These are phyloP conservation scores for Fusarium sp. DNA, from an alignment of 2,329 filamentous ascomycete genomes.

Conservation along the genomic window DNA sequence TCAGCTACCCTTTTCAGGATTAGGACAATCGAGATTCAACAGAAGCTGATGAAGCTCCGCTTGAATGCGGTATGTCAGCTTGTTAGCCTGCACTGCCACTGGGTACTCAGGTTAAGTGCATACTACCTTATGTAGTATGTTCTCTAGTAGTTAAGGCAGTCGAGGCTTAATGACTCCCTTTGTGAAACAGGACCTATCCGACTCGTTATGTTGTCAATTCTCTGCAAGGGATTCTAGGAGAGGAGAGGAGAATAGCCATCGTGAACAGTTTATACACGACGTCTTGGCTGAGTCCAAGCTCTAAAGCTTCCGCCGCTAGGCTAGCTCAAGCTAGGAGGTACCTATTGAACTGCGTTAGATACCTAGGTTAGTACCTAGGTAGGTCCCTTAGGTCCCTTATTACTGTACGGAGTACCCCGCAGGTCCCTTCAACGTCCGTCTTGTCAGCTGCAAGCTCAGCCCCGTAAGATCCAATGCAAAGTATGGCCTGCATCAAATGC, in stretches of 20 bases:
- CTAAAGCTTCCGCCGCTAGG: not conserved
- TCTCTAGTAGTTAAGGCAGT: not conserved
- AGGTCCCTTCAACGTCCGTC: conserved; percentile 20
- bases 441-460: not conserved
- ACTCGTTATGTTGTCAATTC: not conserved
- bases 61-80: conserved; percentile 1
- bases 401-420: conserved; percentile 22
- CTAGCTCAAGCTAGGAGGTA: not conserved
- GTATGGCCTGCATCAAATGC: conserved; percentile 10
- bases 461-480: not conserved
- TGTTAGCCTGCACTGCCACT: conserved; percentile 4
- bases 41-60: not conserved
- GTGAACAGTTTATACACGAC: not conserved
- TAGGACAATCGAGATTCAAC: not conserved
- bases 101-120: too few relatives aligned
- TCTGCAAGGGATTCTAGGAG: not conserved
- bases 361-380: too few relatives aligned
- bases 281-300: not conserved
- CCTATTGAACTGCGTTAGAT: not conserved
- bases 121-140: not conserved
- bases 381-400: conserved; percentile 2
- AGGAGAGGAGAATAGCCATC: not conserved
- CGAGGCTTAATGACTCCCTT: not conserved
- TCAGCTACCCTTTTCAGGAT: not conserved
- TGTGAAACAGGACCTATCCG: not conserved